Base-by-base conservation (phyloP, 1,284 basidiomycete genomes). In the Heterobasidion irregulare region DNA sequence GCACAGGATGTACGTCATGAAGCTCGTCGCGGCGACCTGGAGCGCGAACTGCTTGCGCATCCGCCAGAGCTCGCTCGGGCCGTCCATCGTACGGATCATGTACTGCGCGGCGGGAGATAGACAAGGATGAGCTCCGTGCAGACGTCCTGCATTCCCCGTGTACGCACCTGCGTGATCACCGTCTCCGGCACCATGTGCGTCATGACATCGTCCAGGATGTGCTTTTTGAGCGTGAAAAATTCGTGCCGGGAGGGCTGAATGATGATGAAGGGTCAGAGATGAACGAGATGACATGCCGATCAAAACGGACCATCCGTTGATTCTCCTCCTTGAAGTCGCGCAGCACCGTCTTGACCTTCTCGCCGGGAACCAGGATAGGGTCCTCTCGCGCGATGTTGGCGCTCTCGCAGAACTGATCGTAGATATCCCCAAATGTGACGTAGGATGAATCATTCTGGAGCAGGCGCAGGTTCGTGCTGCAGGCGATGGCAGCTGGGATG, bases 21-120 rank as follows among this genome's bases (percentile, higher is more conserved):
- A 99, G 64, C 90, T 90, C 45, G 83, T 84, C 0, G 92, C 80
- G 0, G 97, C 93, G 47, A 93, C 78, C 68, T 99, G 95, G 47
- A 90, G 72, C 9, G 95, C 89, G 70, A 99, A 98, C 70, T 98
- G 94, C 75, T 98, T 99, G 60, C 97, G 85, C 84, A 98, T 93
- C 59, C 92, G 82, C 95, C 96, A 99, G 6, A 99, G 78, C 63
- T 97, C 94, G 57, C 84, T 83, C 1, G 96, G 86, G 5, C 81
- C 82, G 33, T 79, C 75, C 92, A 98, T 97, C 26, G 88, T 89
- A 51, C 83, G 83, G 47, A 86, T 79, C 86, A 99, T 92, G 68
- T 94, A 99, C 90, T 97, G 65, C 12, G 54, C 61, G 33, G n/a
- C 12, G 12, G 38, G n/a, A 44, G 6, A 56, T 45, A 38, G 50